Base-by-base conservation (phyloP, 2,329 filamentous ascomycete species). In the Pestalotiopsis fici region DNA sequence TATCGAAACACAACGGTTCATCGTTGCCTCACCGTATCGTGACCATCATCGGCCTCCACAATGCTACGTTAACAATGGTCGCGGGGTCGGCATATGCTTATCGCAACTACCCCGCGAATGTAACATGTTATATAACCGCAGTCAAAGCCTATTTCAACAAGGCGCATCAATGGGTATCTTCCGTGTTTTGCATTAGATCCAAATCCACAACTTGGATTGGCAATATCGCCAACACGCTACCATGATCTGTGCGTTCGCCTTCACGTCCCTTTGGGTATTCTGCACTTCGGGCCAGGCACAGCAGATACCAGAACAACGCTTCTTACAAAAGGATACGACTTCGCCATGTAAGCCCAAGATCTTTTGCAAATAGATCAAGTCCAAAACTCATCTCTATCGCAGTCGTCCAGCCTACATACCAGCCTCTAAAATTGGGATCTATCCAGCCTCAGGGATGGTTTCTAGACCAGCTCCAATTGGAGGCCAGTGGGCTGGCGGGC, bases 401-500 rank as follows among this genome's bases (percentile, higher is more conserved):
- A 77, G 75, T 77, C n/a, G 69, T 74, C 35, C 75, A 77, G 59
- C 75, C 75, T 5, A 65, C 76, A 23, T 74, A 74, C 63, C 71
- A 71, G 57, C 67, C 71, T 28, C 66, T 77, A 1, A 69, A 71
- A 12, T 70, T 77, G 2, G 76, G 76, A 23, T 68, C 76, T 6
- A 71, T 76, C 54, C 74, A 72, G 23, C 75, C 76, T 15, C 56
- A 69, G 57, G 75, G 76, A 37, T 77, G 76, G 76, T 69, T 77
- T 35, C 70, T 68, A 57, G 73, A 75, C 54, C 72, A 77, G 63
- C 43, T 77, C 9, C 60, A 74, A 54, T 57, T 66, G 9, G 73
- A 74, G 54, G 73, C 74, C n/a, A 43, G 69, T 3, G 75, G 75
- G 6, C 72, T 77, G 39, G 74, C 73, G 2, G 74, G 75, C 3